These are phyloP conservation scores for Striga hermonthica DNA, from an alignment of 305 asterid genomes.

Conservation along the genomic window DNA sequence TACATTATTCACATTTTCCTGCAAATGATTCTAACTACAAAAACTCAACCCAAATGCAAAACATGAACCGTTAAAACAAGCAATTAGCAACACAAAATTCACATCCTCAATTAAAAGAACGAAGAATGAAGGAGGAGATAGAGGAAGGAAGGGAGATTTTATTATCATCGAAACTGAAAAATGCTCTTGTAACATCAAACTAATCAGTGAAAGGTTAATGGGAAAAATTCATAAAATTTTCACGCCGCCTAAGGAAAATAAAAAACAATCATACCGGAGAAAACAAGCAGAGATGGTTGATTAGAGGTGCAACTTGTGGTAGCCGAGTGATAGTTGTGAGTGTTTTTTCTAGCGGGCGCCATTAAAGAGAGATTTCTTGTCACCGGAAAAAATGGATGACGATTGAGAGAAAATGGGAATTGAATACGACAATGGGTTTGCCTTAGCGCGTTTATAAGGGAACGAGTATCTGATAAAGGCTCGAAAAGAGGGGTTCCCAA, in stretches of 20 bases:
- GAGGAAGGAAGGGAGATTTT: neutral
- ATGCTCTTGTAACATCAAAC: neutral
- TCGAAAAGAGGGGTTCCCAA: conserved; percentile 56
- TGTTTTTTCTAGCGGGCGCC: conserved; percentile 34
- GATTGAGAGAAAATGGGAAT: conserved; percentile 34
- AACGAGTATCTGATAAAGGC: conserved; percentile 33
- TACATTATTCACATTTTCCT: no score
- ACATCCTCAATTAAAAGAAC: no score
- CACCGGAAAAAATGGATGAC: conserved; percentile 26
- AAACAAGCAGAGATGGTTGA: conserved; percentile 73
- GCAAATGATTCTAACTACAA: no score
- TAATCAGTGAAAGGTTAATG: no score
- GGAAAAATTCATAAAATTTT: no score
- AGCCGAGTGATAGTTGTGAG: conserved; percentile 28
- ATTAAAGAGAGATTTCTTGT: conserved; percentile 36
- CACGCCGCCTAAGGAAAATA: neutral
- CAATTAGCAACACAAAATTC: conserved; percentile 1
- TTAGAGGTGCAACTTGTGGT: conserved; percentile 30
- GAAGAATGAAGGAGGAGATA: no score
- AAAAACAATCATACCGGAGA: conserved; percentile 53
- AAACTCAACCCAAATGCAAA: neutral
- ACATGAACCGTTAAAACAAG: neutral
- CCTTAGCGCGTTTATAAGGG: conserved; percentile 33
- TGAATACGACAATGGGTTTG: conserved; percentile 20
- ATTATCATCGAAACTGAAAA: neutral